Conservation (phyloP, 495 filamentous ascomycete species). For the Pseudotulostoma volvatum region DNA sequence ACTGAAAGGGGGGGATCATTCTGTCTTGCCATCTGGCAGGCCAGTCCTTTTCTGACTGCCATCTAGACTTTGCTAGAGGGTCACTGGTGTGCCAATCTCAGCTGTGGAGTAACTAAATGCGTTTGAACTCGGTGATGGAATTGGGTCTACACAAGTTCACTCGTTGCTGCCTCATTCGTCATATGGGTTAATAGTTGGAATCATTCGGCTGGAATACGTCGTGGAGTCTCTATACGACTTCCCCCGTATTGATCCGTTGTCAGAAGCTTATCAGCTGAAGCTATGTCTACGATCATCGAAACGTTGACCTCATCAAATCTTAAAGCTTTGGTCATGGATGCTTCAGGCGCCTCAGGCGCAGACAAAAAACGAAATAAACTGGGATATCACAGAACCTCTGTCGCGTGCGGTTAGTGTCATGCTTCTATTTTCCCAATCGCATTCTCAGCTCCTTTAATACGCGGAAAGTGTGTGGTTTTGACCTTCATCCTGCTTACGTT, state of each 20-base stretch:
- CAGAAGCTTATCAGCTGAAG: constrained; percentile 16
- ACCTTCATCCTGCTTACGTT: too few species aligned
- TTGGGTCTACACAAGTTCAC: background rate
- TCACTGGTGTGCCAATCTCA: background rate
- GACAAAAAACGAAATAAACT: constrained; percentile 94
- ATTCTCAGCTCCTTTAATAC: background rate
- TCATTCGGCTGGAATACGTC: too few species aligned
- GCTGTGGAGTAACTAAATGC: background rate
- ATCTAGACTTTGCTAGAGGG: background rate
- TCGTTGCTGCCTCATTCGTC: background rate
- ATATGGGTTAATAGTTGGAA: background rate
- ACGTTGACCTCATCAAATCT: constrained; percentile 50
- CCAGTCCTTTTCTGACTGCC: background rate
- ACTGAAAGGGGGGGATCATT: background rate
- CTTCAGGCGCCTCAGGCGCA: constrained; percentile 30
- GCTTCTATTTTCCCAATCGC: constrained; percentile 2
- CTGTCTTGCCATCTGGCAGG: background rate
- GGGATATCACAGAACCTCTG: constrained; percentile 91
- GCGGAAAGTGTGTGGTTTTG: too few species aligned
- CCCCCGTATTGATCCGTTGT: constrained; percentile 1
- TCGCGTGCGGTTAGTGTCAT: constrained; percentile 63
- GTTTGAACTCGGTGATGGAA: background rate
- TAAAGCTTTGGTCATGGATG: constrained; percentile 33
- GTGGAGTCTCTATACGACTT: too few species aligned
- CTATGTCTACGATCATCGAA: constrained; percentile 35